Base-by-base conservation (phyloP, 768 basidiomycete species). In the Suillus tomentosus region DNA sequence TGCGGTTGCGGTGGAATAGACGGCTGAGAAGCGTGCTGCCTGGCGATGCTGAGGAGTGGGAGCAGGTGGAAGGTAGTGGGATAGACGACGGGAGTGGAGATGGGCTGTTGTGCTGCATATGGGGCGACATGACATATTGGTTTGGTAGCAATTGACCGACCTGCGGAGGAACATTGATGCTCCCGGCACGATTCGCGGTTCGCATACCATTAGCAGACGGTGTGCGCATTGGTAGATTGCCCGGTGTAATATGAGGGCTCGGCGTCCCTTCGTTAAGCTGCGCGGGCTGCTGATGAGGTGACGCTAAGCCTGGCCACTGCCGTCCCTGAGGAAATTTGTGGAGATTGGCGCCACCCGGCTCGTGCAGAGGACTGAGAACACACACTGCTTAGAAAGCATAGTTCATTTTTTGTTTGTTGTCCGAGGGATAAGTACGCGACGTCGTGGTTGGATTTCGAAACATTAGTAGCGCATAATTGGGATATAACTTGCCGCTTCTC, bases 131-230 rank as follows among this genome's bases (percentile, higher is more conserved):
- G n/a, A 67, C 34, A 61, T 80, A 79, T 62, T 82, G 84, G 3
- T 79, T 81, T 13, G 72, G 59, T 40, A 78, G 62, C 64, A 78
- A 69, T 27, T 78, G 74, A 6, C 72, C 71, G 10, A 70, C 67
- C 42, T 69, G 58, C 34, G 67, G 34, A 19, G 62, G 64, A 40
- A 63, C 60, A 37, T 53, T 37, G 37, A 73, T 70, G 36, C 34
- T 60, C 31, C 68, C 72, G 3, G 68, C 47, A 55, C 83, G 77
- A 70, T 75, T 73, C 14, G 75, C 77, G 27, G 78, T 77, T 51
- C 85, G 83, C n/a, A 79, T 80, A 6, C 87, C 86, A 68, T 85
- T 86, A 22, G 84, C 81, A 0, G 87, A 88, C 3, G 87, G 83
- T 13, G 82, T 81, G 27, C 86, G 81, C 19, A 69, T 68, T 27